phyloP scores from a whole-genome alignment of 176 grass and related monocot species.

The Alopecurus myosuroides region DNA sequence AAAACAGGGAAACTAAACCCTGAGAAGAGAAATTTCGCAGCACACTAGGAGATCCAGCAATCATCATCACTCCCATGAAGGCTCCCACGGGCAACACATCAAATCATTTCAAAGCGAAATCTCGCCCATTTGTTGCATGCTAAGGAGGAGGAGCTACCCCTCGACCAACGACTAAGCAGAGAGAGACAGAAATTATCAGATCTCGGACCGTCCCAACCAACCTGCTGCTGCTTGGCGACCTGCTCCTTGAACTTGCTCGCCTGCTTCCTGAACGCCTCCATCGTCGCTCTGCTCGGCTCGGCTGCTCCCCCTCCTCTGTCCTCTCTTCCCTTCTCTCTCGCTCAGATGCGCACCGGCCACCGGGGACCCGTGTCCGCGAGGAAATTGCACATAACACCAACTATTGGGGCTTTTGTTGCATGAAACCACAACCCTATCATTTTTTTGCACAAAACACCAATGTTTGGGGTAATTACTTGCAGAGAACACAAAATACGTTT shows the following conservation, averaged over 20 bases:
- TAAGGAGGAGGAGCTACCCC: no score
- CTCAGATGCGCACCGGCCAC: neutral
- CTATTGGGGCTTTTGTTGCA: no score
- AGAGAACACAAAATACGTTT: no score
- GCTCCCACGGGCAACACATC: neutral
- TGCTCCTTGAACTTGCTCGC: conserved; percentile 91
- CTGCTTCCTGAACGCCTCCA: conserved; percentile 95
- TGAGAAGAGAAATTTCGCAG: neutral
- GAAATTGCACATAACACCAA: no score
- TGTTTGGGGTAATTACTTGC: no score
- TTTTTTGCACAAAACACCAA: no score
- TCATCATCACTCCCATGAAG: neutral
- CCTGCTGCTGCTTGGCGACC: conserved; percentile 96
- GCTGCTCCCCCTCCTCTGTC: neutral
- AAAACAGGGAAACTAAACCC: neutral
- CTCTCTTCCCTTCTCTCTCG: neutral
- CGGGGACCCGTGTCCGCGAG: no score
- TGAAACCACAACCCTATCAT: no score
- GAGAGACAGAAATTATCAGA: neutral
- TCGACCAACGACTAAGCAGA: neutral
- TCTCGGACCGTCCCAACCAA: conserved; percentile 27
- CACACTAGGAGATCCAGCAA: neutral
- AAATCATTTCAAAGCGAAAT: neutral
- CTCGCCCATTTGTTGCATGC: neutral
- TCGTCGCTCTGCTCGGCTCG: neutral